Percentiles rank a stretch among this genome's conserved stretches.
phyloP scores from a whole-genome alignment of 768 basidiomycete species.

The Kwoniella dendrophila region DNA sequence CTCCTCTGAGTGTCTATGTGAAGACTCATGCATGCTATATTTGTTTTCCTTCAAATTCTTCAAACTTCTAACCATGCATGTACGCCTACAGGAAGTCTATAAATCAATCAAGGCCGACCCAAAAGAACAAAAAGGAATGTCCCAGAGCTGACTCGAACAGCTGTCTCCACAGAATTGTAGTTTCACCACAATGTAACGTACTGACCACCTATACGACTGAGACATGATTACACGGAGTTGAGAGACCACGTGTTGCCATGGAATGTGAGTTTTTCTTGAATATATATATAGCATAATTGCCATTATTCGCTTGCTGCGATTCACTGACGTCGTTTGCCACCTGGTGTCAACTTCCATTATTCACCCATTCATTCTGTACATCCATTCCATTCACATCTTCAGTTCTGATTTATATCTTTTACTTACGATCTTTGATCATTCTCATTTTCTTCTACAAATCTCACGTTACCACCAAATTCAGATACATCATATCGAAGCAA shows the following conservation, averaged over 20 bases:
- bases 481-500: neutral
- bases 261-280: too few species aligned
- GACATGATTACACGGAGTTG: conserved; percentile 4
- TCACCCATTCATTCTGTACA: neutral
- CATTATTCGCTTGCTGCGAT: neutral
- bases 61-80: too few species aligned
- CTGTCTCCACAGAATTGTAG: conserved; percentile 26
- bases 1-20: too few species aligned
- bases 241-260: neutral
- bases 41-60: too few species aligned
- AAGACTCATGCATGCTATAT: too few species aligned
- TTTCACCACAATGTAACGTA: conserved; percentile 27
- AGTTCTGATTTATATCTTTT: neutral
- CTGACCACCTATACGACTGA: conserved; percentile 28
- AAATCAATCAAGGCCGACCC: too few species aligned
- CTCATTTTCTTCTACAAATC: neutral
- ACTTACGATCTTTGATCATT: neutral
- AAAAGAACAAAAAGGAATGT: conserved; percentile 23
- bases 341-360: neutral
- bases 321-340: conserved; percentile 6
- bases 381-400: conserved; percentile 1
- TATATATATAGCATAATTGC: neutral
- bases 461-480: neutral
- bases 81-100: too few species aligned
- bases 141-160: conserved; percentile 31